Percentiles rank a stretch among this genome's conserved stretches.
Evolutionary conservation across 2,329 filamentous ascomycete genomes (phyloP).

Genomic region (Hymenotorrendiella dingleyae): DNA sequence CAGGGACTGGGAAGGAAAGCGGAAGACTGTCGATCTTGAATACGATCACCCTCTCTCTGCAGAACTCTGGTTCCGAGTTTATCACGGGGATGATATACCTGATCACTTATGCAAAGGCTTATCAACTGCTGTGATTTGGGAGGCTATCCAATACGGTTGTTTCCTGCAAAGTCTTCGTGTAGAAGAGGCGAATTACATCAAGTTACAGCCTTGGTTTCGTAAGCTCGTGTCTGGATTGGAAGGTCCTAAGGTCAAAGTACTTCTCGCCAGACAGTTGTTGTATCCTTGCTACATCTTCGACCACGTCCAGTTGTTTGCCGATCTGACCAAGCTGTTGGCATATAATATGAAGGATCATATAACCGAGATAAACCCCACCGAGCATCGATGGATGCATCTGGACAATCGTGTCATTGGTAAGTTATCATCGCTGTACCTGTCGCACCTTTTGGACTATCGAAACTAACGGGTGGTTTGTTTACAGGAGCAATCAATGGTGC

Average conservation of each 20-base stretch:
- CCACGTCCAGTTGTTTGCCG: neutral
- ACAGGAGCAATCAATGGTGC: neutral
- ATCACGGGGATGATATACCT: conserved; percentile 9
- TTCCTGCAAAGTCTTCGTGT: neutral
- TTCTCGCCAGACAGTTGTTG: neutral
- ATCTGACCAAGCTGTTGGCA: neutral
- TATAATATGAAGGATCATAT: neutral
- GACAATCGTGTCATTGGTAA: neutral
- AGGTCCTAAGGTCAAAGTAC: neutral
- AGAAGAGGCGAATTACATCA: neutral
- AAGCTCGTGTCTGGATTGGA: neutral
- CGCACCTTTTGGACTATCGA: neutral
- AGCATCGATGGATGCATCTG: neutral
- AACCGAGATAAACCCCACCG: neutral
- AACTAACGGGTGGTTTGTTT: neutral
- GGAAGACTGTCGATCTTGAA: conserved; percentile 1
- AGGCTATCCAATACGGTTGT: neutral
- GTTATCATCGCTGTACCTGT: neutral
- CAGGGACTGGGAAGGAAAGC: conserved; percentile 1
- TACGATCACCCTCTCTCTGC: neutral
- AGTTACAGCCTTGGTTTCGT: neutral
- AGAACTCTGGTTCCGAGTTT: conserved; percentile 13
- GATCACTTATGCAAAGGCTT: too few relatives aligned
- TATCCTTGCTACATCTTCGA: neutral
- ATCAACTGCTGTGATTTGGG: neutral